phyloP scores from a whole-genome alignment of 768 basidiomycete genomes.

The Boletus rubescentipes region DNA sequence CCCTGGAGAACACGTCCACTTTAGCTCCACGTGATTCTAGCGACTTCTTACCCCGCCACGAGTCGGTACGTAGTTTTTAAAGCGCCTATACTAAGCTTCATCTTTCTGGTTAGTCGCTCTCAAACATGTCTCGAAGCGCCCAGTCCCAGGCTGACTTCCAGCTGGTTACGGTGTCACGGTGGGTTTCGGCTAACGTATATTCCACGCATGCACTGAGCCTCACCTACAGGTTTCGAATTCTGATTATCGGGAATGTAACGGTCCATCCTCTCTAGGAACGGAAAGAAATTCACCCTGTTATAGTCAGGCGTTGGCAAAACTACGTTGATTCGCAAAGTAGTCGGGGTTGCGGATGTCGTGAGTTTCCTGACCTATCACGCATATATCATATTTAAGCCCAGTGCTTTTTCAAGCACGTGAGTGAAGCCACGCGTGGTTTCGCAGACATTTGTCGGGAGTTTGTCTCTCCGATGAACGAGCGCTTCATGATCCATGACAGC shows the following conservation, averaged over 20 bases:
- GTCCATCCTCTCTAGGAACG: neutral
- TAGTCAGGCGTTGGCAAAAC: conserved; percentile 19
- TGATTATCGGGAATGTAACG: conserved; percentile 17
- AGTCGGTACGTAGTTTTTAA: too few relatives aligned
- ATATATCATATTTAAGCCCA: neutral
- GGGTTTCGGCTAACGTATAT: neutral
- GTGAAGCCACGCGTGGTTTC: neutral
- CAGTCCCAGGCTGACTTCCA: too few relatives aligned
- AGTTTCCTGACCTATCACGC: neutral
- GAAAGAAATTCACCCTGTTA: neutral
- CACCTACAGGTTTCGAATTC: conserved; percentile 9
- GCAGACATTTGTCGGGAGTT: conserved; percentile 17
- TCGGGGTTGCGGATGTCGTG: conserved; percentile 13
- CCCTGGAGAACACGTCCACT: too few relatives aligned
- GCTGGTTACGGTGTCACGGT: too few relatives aligned
- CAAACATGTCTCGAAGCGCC: too few relatives aligned
- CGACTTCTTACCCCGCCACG: too few relatives aligned
- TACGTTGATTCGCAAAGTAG: conserved; percentile 7
- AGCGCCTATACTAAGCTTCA: too few relatives aligned
- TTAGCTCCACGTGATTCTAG: too few relatives aligned
- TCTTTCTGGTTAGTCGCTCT: too few relatives aligned
- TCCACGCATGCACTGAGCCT: neutral
- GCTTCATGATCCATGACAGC: conserved; percentile 21
- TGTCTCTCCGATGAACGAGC: conserved; percentile 8
- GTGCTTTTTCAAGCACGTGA: neutral